These are phyloP conservation scores for Taiozyma sp. DNA, from an alignment of 1,139 yeast genomes.

Conservation along the genomic window DNA sequence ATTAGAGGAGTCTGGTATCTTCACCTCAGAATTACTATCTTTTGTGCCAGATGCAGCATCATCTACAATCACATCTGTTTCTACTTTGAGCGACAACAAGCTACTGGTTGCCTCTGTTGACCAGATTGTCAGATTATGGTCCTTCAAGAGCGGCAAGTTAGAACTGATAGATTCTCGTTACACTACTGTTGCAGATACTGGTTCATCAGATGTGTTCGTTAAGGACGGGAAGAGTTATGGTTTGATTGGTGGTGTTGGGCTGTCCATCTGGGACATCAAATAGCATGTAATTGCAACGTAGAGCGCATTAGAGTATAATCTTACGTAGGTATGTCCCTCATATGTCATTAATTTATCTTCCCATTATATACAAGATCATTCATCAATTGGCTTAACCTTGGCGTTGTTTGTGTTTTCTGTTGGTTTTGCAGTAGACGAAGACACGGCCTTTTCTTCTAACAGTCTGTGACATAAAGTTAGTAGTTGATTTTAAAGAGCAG, in stretches of 20 bases:
- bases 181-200: conserved; percentile 90
- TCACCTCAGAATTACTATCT: conserved; percentile 26
- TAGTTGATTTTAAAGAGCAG: background rate
- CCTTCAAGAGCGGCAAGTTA: conserved; percentile 30
- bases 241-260: conserved; percentile 69
- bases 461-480: conserved; percentile 31
- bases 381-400: conserved; percentile 54
- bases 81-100: conserved; percentile 24
- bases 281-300: background rate
- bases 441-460: conserved; percentile 94
- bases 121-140: conserved; percentile 72
- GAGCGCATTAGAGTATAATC: background rate
- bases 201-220: conserved; percentile 47
- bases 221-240: conserved; percentile 28
- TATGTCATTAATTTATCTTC: background rate
- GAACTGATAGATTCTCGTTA: conserved; percentile 41
- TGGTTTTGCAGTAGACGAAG: conserved; percentile 86
- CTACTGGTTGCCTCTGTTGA: conserved; percentile 55
- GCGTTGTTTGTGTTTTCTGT: conserved; percentile 94
- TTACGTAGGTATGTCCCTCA: background rate
- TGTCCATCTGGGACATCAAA: conserved; percentile 45
- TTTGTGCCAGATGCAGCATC: conserved; percentile 65
- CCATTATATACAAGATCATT: background rate
- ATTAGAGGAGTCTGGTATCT: conserved; percentile 15
- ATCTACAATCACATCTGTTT: conserved; percentile 75